Conservation (phyloP, 371 early-diverging fungal species). For the Enterospora canceri region DNA sequence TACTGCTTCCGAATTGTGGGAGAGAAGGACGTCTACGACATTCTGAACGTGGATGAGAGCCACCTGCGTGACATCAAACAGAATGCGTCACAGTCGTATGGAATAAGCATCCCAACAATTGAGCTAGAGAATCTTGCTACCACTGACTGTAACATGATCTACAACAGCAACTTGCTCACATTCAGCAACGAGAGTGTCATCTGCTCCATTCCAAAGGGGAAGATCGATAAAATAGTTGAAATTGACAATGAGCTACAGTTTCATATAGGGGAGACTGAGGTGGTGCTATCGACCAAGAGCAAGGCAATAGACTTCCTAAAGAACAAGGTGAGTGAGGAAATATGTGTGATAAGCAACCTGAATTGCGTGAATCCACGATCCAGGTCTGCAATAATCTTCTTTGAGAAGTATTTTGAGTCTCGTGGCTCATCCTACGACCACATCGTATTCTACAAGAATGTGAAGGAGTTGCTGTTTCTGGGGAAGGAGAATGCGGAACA, state of each 20-base stretch:
- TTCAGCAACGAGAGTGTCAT: constrained; percentile 41
- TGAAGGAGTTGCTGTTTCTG: constrained; percentile 41
- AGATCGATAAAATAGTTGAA: constrained; percentile 49
- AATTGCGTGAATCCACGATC: constrained; percentile 50
- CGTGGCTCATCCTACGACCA: constrained; percentile 56
- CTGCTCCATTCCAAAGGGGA: constrained; percentile 51
- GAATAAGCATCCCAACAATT: constrained; percentile 42
- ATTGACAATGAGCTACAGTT: constrained; percentile 47
- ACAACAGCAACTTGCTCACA: constrained; percentile 38
- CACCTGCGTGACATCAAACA: constrained; percentile 39
- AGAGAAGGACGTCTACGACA: constrained; percentile 21
- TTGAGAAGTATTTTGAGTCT: constrained; percentile 37
- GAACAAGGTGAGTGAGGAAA: constrained; percentile 30
- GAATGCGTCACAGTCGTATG: constrained; percentile 31
- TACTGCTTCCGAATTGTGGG: constrained; percentile 38
- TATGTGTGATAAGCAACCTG: constrained; percentile 44
- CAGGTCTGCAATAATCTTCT: constrained; percentile 50
- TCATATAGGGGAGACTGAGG: constrained; percentile 34
- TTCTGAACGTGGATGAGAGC: constrained; percentile 40
- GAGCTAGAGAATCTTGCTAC: constrained; percentile 41
- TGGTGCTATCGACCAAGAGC: constrained; percentile 36
- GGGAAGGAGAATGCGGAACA: constrained; percentile 44
- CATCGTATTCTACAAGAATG: constrained; percentile 43
- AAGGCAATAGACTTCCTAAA: constrained; percentile 31
- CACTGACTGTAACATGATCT: constrained; percentile 39